Conservation (phyloP, 345 rosid genomes). For the Iberis pinnata region DNA sequence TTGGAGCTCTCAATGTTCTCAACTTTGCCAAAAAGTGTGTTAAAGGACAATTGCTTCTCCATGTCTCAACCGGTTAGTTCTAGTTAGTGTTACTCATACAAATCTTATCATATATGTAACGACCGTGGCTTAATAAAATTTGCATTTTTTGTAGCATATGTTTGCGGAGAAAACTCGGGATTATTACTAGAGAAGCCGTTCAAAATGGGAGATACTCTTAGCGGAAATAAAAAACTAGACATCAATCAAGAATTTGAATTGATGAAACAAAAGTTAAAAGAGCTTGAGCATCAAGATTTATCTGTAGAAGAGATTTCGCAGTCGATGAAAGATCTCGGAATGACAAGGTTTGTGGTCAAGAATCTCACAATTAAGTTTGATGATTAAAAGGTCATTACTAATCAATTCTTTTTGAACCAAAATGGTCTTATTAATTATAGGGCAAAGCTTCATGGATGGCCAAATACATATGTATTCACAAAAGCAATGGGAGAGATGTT, state of each 20-base stretch:
- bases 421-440: slow-evolving; percentile 23
- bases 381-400: neutral
- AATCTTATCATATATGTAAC: neutral
- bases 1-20: slow-evolving; percentile 50
- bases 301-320: slow-evolving; percentile 21
- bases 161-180: slow-evolving; percentile 23
- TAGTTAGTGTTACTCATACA: neutral
- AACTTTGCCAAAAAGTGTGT: slow-evolving; percentile 51
- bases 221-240: slow-evolving; percentile 18
- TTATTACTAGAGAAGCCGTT: slow-evolving; percentile 29
- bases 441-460: slow-evolving; percentile 76
- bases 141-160: slow-evolving; percentile 24
- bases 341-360: slow-evolving; percentile 20
- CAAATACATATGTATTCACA: slow-evolving; percentile 74
- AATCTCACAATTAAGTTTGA: neutral
- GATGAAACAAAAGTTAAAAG: slow-evolving; percentile 29
- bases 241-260: slow-evolving; percentile 21
- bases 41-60: slow-evolving; percentile 42
- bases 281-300: slow-evolving; percentile 18
- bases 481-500: slow-evolving; percentile 88
- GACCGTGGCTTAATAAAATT: neutral
- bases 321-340: slow-evolving; percentile 35
- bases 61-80: slow-evolving; percentile 31
- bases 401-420: neutral
- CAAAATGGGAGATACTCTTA: slow-evolving; percentile 28